Percentiles rank a stretch among this genome's conserved stretches.
Conservation (phyloP, 768 basidiomycete genomes). For the Termitomyces sp. region DNA sequence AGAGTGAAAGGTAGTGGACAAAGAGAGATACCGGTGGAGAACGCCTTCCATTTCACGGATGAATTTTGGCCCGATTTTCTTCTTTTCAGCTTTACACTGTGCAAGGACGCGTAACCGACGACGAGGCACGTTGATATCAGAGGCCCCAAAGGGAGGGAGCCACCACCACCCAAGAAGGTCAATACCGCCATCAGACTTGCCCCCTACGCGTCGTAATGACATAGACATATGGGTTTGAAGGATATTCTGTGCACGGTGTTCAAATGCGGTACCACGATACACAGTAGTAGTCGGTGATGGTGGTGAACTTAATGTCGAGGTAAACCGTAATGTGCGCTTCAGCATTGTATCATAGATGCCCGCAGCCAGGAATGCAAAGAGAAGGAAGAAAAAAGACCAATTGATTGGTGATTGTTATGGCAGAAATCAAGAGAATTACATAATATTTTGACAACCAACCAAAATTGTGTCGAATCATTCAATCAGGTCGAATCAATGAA, state of each 20-base stretch:
- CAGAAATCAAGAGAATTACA: not conserved
- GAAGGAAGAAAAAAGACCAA: not conserved
- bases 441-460: not conserved
- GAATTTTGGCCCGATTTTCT: constrained; percentile 71
- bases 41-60: constrained; percentile 94
- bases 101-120: constrained; percentile 70
- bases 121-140: constrained; percentile 19
- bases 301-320: constrained; percentile 2
- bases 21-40: constrained; percentile 42
- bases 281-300: constrained; percentile 40
- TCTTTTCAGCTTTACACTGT: constrained; percentile 91
- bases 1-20: constrained; percentile 3
- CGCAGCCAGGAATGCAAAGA: not conserved
- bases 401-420: not conserved
- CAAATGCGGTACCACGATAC: constrained; percentile 71
- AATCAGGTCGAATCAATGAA: no score
- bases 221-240: constrained; percentile 70
- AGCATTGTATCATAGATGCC: constrained; percentile 7
- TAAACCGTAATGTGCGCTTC: not conserved
- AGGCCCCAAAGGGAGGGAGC: constrained; percentile 42
- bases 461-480: no score
- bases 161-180: constrained; percentile 95
- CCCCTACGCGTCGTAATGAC: constrained; percentile 74
- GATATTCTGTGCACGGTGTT: constrained; percentile 57
- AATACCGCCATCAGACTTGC: constrained; percentile 85